Evolutionary conservation across 768 basidiomycete species (phyloP).

Genomic region (Multifurca ochricompacta): DNA sequence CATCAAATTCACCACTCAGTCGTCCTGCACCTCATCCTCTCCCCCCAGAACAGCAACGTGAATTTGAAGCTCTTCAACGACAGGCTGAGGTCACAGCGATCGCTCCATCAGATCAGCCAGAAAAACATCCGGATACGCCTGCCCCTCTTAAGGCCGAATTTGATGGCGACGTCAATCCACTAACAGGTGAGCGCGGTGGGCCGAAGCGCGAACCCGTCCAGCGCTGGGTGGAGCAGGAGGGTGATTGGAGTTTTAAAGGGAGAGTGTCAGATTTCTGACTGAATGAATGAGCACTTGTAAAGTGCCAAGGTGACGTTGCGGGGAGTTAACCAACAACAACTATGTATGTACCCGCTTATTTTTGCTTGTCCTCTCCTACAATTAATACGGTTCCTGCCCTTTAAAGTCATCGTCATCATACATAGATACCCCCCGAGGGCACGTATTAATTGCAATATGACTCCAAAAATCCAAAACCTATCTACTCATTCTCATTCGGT

Average conservation of each 20-base stretch:
- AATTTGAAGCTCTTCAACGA: slow-evolving; percentile 79
- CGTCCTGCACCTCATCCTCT: slow-evolving; percentile 71
- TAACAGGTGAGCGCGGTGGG: slow-evolving; percentile 78
- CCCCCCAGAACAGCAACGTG: slow-evolving; percentile 66
- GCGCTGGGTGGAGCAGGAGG: slow-evolving; percentile 46
- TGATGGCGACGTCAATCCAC: slow-evolving; percentile 72
- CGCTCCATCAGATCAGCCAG: slow-evolving; percentile 26
- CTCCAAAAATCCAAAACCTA: too few relatives aligned
- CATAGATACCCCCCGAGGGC: too few relatives aligned
- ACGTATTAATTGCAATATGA: too few relatives aligned
- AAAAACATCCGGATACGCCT: slow-evolving; percentile 65
- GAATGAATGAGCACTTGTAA: background rate
- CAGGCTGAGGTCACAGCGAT: slow-evolving; percentile 39
- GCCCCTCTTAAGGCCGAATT: slow-evolving; percentile 56
- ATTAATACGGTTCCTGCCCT: too few relatives aligned
- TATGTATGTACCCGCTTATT: too few relatives aligned
- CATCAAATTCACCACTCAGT: slow-evolving; percentile 32
- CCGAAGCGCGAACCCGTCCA: slow-evolving; percentile 80
- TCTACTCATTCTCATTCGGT: too few relatives aligned
- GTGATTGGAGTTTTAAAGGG: slow-evolving; percentile 90
- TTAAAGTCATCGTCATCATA: too few relatives aligned
- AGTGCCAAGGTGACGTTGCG: too few relatives aligned
- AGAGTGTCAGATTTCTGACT: slow-evolving; percentile 76
- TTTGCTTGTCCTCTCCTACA: too few relatives aligned
- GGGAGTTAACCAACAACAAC: too few relatives aligned